These are phyloP conservation scores for Linum tenue DNA, from an alignment of 345 rosid genomes.

Conservation along the genomic window DNA sequence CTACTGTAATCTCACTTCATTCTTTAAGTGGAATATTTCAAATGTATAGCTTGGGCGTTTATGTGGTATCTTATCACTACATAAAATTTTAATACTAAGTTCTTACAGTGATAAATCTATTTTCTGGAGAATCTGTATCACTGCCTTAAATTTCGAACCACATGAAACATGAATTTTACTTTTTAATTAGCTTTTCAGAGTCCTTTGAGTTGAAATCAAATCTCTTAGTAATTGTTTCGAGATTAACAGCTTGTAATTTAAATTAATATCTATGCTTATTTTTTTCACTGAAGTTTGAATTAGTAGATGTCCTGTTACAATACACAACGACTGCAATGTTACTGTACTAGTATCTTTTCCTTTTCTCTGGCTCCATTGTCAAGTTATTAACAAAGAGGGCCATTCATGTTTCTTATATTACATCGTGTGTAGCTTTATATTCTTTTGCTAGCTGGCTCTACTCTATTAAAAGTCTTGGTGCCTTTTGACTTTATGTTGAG, in stretches of 20 bases:
- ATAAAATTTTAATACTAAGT: background rate
- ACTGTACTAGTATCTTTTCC: background rate
- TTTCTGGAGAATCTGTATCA: background rate
- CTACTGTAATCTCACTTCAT: background rate
- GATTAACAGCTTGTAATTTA: no score
- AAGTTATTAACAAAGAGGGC: background rate
- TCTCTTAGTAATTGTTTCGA: no score
- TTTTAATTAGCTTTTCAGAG: no score
- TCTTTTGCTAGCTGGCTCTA: no score
- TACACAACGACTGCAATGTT: no score
- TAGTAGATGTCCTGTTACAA: no score
- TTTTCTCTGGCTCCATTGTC: constrained; percentile 5
- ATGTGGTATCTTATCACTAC: background rate
- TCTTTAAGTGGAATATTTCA: background rate
- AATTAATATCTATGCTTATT: no score
- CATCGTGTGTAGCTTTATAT: background rate
- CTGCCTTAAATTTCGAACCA: background rate
- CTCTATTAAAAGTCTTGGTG: background rate
- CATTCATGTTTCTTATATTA: background rate
- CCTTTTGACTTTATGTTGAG: background rate
- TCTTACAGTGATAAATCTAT: background rate
- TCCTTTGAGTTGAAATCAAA: background rate
- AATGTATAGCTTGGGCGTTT: background rate
- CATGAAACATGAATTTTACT: background rate
- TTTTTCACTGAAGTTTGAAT: no score